These are phyloP conservation scores for Sequoiadendron giganteum DNA, from an alignment of 75 land plant genomes.

Conservation along the genomic window DNA sequence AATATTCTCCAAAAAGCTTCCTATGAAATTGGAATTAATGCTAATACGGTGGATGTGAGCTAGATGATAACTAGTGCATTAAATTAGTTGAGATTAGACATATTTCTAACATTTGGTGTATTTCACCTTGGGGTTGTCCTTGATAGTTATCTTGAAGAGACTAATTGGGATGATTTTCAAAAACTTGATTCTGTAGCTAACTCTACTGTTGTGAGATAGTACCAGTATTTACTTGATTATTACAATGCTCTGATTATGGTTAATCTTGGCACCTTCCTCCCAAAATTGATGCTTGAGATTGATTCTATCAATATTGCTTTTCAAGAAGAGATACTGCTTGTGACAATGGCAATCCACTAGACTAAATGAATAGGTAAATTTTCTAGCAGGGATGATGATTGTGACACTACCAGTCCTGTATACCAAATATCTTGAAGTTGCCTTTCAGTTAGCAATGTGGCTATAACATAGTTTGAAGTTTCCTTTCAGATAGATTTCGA, in stretches of 20 bases:
- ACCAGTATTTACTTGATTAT: neutral
- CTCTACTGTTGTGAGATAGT: neutral
- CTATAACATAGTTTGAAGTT: too few species aligned
- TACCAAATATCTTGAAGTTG: slow-evolving; percentile 30
- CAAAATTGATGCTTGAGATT: neutral
- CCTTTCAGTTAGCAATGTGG: slow-evolving; percentile 15
- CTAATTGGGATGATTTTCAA: slow-evolving; percentile 18
- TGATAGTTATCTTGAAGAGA: slow-evolving; percentile 11
- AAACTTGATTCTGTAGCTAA: slow-evolving; percentile 21
- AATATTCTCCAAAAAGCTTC: too few species aligned
- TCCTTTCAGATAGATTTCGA: too few species aligned
- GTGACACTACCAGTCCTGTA: slow-evolving; percentile 17
- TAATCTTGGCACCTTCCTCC: slow-evolving; percentile 2
- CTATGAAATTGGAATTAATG: too few species aligned
- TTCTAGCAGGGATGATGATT: slow-evolving; percentile 12
- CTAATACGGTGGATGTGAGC: too few species aligned
- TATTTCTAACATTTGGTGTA: neutral
- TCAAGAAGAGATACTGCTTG: slow-evolving; percentile 19
- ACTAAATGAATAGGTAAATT: slow-evolving; percentile 18
- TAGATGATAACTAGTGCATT: too few species aligned
- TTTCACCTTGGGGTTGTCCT: neutral
- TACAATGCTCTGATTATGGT: slow-evolving; percentile 27
- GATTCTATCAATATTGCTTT: neutral
- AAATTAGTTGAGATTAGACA: too few species aligned
- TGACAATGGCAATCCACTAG: slow-evolving; percentile 27